phyloP scores from a whole-genome alignment of 1,284 basidiomycete species.

The Thelephora terrestris region DNA sequence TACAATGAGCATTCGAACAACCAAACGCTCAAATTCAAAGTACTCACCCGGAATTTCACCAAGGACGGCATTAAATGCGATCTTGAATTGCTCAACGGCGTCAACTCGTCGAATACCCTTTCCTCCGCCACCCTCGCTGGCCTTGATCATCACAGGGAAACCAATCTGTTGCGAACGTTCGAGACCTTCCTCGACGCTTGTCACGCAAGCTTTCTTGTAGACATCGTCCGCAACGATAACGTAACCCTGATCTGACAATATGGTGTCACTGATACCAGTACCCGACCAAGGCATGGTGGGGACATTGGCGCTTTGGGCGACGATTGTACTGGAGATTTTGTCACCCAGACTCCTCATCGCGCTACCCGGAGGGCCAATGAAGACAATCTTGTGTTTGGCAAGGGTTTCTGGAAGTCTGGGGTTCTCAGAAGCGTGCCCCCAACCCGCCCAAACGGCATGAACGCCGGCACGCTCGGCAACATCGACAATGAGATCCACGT shows the following conservation, averaged over 20 bases:
- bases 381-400: slow-evolving; percentile 91
- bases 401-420: slow-evolving; percentile 95
- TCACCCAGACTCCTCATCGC: slow-evolving; percentile 99
- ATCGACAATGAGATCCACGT: slow-evolving; percentile 98
- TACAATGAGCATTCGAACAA: slow-evolving; percentile 7
- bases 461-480: slow-evolving; percentile 96
- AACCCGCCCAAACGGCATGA: slow-evolving; percentile 99
- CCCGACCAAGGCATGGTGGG: slow-evolving; percentile 99
- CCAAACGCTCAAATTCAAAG: slow-evolving; percentile 8
- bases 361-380: slow-evolving; percentile 97
- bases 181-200: slow-evolving; percentile 84
- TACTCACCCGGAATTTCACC: slow-evolving; percentile 90
- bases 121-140: slow-evolving; percentile 96
- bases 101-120: slow-evolving; percentile 98
- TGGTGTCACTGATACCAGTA: slow-evolving; percentile 86
- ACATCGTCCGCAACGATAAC: slow-evolving; percentile 91
- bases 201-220: slow-evolving; percentile 87
- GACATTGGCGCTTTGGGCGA: slow-evolving; percentile 95
- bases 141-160: slow-evolving; percentile 99
- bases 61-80: slow-evolving; percentile 87
- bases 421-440: slow-evolving; percentile 99
- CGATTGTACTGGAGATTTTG: slow-evolving; percentile 99
- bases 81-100: slow-evolving; percentile 79
- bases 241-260: slow-evolving; percentile 80
- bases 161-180: slow-evolving; percentile 82